Conservation (phyloP, 2,329 filamentous ascomycete genomes). For the Fusarium sublunatum region DNA sequence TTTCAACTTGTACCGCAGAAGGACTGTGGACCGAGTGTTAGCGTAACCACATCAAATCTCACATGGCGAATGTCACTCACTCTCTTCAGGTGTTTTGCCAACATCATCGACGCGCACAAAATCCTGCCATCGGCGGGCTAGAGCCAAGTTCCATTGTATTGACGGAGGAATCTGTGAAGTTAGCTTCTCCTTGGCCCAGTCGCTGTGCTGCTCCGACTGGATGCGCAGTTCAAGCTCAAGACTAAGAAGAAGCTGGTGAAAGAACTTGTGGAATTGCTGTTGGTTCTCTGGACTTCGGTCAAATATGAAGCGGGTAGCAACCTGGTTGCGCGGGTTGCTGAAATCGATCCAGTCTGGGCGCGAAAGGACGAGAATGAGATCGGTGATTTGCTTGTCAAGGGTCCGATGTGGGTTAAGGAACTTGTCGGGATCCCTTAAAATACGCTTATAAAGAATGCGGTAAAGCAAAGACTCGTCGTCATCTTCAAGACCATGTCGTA, state of each 20-base stretch:
- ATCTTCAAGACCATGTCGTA: conserved; percentile 67
- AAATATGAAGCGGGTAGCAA: conserved; percentile 78
- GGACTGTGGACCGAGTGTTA: conserved; percentile 55
- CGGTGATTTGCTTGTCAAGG: conserved; percentile 77
- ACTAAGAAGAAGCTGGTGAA: conserved; percentile 80
- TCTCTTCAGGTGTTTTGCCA: conserved; percentile 63
- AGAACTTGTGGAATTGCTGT: conserved; percentile 72
- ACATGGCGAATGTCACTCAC: conserved; percentile 48
- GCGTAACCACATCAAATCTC: neutral
- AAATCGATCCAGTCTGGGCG: conserved; percentile 81
- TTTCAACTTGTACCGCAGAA: conserved; percentile 72
- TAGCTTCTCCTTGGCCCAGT: conserved; percentile 72
- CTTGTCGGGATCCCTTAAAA: conserved; percentile 75
- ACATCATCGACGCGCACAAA: conserved; percentile 74
- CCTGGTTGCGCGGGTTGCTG: conserved; percentile 75
- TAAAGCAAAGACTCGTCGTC: conserved; percentile 69
- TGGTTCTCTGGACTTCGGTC: conserved; percentile 67
- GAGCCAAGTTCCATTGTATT: conserved; percentile 77
- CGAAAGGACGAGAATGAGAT: conserved; percentile 76
- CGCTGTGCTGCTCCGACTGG: conserved; percentile 69
- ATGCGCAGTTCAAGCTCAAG: conserved; percentile 78
- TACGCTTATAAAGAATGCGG: conserved; percentile 72
- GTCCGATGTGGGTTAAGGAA: conserved; percentile 69
- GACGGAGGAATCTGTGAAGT: conserved; percentile 73
- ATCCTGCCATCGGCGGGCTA: conserved; percentile 79